Evolutionary conservation across 352 stramenopile species (phyloP), one percentile per base, ranked within the genome.

Genomic region (Globisporangium cylindrosporum): DNA sequence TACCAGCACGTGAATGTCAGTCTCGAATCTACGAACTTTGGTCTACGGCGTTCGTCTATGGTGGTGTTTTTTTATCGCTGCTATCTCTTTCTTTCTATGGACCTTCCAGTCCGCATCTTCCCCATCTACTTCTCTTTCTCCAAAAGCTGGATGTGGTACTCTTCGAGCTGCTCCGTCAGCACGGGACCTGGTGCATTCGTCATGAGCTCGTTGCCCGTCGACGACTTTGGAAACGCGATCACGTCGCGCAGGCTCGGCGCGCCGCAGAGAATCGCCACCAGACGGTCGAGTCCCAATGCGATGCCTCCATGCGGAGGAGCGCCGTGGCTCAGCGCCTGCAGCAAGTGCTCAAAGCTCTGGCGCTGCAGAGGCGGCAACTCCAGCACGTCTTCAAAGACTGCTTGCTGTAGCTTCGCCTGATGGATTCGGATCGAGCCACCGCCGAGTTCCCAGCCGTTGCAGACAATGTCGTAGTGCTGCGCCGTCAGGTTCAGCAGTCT

Each of bases 181-280:
- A 93, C 88, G 0, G 80, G 73, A 0, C 88, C 84, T 1, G 90
- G 90, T 1, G 89, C 80, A 32, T 81, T 92, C 0, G 88, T 96
- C 81, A 97, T 92, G 41, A 94, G 81, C 67, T 97, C 90, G 49
- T 94, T 91, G 29, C 90, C 91, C 8, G 85, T 93, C 3, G 89
- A 82, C 8, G 90, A 94, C 74, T 97, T 97, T 0, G 91, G 91
- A 70, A 97, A 97, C 36, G 91, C 89, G 56, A 97, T 97, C 51
- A 97, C 91, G 54, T 97, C 90, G 9, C 89, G 87, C 48, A 97
- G 79, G 61, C 82, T 92, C 20, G 78, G 75, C 4, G 85, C 82
- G 32, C 85, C 86, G 53, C 86, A 91, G 49, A 97, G 56, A n/a
- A 97, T 88, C 20, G 88, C 81, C 14, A 96, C 74, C 18, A 97